Conservation (phyloP, 1,139 yeast species). For the Yamadazyma kanchanaburiensis region DNA sequence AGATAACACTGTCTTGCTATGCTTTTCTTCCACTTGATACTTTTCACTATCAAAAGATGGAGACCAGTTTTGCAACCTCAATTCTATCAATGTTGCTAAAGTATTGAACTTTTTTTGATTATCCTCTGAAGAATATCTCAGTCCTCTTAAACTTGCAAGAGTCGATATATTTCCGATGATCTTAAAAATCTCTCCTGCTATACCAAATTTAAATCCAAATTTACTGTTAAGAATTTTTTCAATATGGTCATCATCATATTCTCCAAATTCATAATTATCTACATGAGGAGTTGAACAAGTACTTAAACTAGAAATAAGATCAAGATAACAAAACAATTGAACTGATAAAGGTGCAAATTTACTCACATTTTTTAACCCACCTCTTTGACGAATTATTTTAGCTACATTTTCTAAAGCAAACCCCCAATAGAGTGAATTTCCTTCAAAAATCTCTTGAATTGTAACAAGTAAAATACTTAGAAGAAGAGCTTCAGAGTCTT, state of each 20-base stretch:
- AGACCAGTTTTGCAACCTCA: constrained; percentile 18
- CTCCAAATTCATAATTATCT: constrained; percentile 10
- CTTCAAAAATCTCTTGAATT: constrained; percentile 18
- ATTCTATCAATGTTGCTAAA: constrained; percentile 17
- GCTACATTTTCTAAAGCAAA: constrained; percentile 18
- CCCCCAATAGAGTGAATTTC: constrained; percentile 17
- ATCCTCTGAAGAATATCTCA: constrained; percentile 11
- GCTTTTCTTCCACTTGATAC: constrained; percentile 9
- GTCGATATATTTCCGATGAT: constrained; percentile 21
- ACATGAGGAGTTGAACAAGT: constrained; percentile 18
- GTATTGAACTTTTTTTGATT: constrained; percentile 15
- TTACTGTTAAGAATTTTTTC: constrained; percentile 16
- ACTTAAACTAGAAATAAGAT: constrained; percentile 17
- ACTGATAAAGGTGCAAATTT: constrained; percentile 15
- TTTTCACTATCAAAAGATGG: constrained; percentile 12
- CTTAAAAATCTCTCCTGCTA: constrained; percentile 20
- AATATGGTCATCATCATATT: constrained; percentile 15
- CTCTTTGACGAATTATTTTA: constrained; percentile 14
- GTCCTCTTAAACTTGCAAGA: constrained; percentile 14
- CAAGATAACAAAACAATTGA: constrained; percentile 20
- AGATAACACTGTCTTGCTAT: constrained; percentile 10
- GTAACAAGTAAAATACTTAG: constrained; percentile 15
- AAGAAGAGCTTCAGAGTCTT: constrained; percentile 12
- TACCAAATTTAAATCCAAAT: constrained; percentile 20
- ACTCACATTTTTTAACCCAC: constrained; percentile 15